Evolutionary conservation across 2,329 filamentous ascomycete genomes (phyloP).

Genomic region (Cyanodermella asteris): DNA sequence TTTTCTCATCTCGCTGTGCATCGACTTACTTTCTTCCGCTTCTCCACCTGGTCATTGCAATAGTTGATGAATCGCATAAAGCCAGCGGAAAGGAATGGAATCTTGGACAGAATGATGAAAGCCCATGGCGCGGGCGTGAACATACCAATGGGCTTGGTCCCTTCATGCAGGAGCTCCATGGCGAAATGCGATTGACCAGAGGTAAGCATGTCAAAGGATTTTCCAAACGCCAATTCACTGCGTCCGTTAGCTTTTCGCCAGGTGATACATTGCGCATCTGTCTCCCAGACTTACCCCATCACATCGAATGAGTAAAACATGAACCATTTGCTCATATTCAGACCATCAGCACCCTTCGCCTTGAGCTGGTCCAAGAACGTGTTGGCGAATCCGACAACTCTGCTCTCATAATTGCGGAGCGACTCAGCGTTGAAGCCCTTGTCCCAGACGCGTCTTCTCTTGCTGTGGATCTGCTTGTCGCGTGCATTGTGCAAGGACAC

Average conservation of each 20-base stretch:
- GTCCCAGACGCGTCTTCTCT: slow-evolving; percentile 11
- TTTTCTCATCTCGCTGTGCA: not conserved
- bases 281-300: too few species aligned
- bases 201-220: slow-evolving; percentile 6
- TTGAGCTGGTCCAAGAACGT: not conserved
- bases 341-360: not conserved
- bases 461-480: slow-evolving; percentile 8
- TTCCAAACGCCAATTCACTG: slow-evolving; percentile 6
- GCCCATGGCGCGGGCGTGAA: slow-evolving; percentile 5
- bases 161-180: slow-evolving; percentile 2
- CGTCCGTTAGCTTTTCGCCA: too few species aligned
- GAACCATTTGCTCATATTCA: slow-evolving; percentile 2
- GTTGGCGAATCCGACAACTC: too few species aligned
- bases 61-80: too few species aligned
- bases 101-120: not conserved
- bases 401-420: too few species aligned
- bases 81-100: too few species aligned
- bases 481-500: slow-evolving; percentile 9
- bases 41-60: not conserved
- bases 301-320: slow-evolving; percentile 6
- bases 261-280: too few species aligned
- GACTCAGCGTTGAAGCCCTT: slow-evolving; percentile 11
- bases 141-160: slow-evolving; percentile 1
- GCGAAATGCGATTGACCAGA: slow-evolving; percentile 4
- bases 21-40: slow-evolving; percentile 1